Evolutionary conservation across 177 flowering plant genomes (phyloP), one percentile per base, ranked within the genome.

Genomic region (Vitis hybrid): DNA sequence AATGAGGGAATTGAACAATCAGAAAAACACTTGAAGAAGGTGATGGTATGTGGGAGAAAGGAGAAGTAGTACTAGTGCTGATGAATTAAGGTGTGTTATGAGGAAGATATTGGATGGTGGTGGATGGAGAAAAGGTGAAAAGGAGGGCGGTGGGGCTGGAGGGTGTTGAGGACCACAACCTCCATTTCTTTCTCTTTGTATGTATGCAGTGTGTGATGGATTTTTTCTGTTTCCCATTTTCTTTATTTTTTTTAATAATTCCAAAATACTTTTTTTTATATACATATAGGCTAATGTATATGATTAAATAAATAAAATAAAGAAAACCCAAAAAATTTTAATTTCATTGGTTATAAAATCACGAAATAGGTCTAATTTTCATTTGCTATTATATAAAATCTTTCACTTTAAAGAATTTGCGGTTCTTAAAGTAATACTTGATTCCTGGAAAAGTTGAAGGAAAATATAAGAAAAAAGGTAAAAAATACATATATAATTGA

Each of bases 81-180:
- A 62, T 10, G 15, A 50, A 52, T 3, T 12, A 12, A 12, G n/a
- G 56, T 0, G 56, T 53, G 9, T 14, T 53, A 16, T 15, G 5
- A 16, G 56, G 56, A 16, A 16, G 16, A 14, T 15, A 13, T 16
- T 13, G 51, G 19, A 45, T 63, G 22, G 19, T 31, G 67, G n/a
- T 64, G 67, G 51, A 64, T 50, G 45, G 51, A 50, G n/a, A 15
- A 15, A 45, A 45, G 45, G 64, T 12, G 45, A 57, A 12, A 26
- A 10, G 12, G 60, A 7, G 22, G 60, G 60, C 21, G 29, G 29
- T 21, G 60, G 56, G 22, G 67, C 39, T 64, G 50, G 66, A 48
- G 12, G 18, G 13, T 4, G 49, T 55, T 64, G 67, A 64, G 67
- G 67, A 64, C 56, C 67, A 64, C 53, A 64, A 3, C 56, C 56